Conservation (phyloP, 1,284 basidiomycete species). For the Puccinia polysora region DNA sequence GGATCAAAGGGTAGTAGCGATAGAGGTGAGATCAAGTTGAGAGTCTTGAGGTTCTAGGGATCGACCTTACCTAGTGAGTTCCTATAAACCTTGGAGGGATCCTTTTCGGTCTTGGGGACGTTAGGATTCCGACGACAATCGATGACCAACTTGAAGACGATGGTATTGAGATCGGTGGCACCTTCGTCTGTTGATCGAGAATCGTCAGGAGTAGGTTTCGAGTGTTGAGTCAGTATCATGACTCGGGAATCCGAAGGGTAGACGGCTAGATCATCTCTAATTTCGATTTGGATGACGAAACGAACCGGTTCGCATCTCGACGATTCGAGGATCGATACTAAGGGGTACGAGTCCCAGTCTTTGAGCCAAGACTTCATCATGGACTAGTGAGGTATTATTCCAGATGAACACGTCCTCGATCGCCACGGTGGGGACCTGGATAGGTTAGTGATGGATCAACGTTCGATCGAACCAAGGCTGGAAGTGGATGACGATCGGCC, state of each 20-base stretch:
- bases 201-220: not conserved
- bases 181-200: slow-evolving; percentile 56
- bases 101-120: slow-evolving; percentile 60
- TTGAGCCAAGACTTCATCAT: slow-evolving; percentile 88
- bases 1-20: not conserved
- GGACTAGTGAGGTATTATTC: slow-evolving; percentile 92
- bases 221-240: not conserved
- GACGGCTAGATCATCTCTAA: no score
- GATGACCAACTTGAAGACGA: slow-evolving; percentile 77
- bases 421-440: slow-evolving; percentile 83
- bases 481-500: not conserved
- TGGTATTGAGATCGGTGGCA: slow-evolving; percentile 81
- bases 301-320: slow-evolving; percentile 55
- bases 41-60: not conserved
- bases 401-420: slow-evolving; percentile 90
- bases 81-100: slow-evolving; percentile 65
- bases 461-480: not conserved
- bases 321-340: slow-evolving; percentile 70
- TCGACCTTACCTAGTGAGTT: slow-evolving; percentile 59
- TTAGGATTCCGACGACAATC: slow-evolving; percentile 64
- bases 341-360: slow-evolving; percentile 85
- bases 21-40: no score
- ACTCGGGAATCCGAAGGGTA: not conserved
- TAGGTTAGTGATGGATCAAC: not conserved
- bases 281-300: no score